Conservation (phyloP, 495 filamentous ascomycete genomes). For the Xanthoparmelia taractica region DNA sequence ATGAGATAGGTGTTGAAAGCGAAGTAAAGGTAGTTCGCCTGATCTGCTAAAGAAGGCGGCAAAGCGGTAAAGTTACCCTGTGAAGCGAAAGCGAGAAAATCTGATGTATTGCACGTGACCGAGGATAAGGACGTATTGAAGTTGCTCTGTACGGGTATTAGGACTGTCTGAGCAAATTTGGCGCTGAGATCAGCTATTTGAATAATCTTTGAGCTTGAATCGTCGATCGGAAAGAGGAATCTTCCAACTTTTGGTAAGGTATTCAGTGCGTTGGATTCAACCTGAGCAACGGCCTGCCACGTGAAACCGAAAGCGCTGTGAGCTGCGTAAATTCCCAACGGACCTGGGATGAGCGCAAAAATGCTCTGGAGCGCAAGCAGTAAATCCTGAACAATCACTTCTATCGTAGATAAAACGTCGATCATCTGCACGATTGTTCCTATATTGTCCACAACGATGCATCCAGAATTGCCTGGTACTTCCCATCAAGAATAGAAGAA, state of each 20-base stretch:
- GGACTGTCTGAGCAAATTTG: constrained; percentile 10
- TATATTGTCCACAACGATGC: constrained; percentile 10
- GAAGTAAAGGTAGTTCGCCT: constrained; percentile 12
- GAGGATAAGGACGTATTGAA: constrained; percentile 9
- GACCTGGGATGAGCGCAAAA: constrained; percentile 12
- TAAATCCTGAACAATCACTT: constrained; percentile 2
- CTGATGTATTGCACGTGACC: constrained; percentile 10
- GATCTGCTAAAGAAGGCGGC: neutral
- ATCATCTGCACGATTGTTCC: constrained; percentile 9
- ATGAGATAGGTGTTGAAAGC: constrained; percentile 19
- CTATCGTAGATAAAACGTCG: neutral
- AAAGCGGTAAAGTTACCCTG: constrained; percentile 14
- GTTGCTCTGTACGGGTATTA: constrained; percentile 9
- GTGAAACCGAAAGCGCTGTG: constrained; percentile 11
- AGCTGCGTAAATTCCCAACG: constrained; percentile 10
- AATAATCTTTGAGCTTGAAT: neutral
- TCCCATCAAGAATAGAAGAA: constrained; percentile 17
- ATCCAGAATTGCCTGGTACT: constrained; percentile 14
- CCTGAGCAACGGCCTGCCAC: constrained; percentile 11
- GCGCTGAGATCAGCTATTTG: constrained; percentile 12
- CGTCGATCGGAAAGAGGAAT: constrained; percentile 15
- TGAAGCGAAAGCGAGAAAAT: constrained; percentile 16
- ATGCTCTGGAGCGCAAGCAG: constrained; percentile 9
- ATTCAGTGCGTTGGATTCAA: constrained; percentile 11
- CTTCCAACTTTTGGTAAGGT: constrained; percentile 15